These are phyloP conservation scores for Hypomyces perniciosus DNA, from an alignment of 2,329 filamentous ascomycete species.

Conservation along the genomic window DNA sequence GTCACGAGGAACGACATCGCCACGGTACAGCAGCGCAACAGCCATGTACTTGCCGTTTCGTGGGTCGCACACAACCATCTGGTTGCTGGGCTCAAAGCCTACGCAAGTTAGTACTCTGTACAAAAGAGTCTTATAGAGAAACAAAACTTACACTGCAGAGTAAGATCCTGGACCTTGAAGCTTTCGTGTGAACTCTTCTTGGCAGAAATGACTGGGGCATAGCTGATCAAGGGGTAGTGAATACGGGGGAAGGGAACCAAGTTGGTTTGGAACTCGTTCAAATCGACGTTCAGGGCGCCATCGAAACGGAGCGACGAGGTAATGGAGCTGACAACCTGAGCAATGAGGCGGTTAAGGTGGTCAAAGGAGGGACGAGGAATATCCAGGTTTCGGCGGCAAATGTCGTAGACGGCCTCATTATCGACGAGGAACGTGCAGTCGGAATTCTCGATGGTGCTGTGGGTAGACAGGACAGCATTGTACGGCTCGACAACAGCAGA, in stretches of 20 bases:
- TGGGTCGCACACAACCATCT: slow-evolving; percentile 71
- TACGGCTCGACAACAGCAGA: slow-evolving; percentile 69
- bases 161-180: slow-evolving; percentile 76
- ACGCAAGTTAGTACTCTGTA: slow-evolving; percentile 19
- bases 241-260: slow-evolving; percentile 68
- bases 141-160: slow-evolving; percentile 59
- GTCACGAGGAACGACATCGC: slow-evolving; percentile 65
- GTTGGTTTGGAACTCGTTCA: slow-evolving; percentile 76
- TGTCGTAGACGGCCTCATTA: slow-evolving; percentile 70
- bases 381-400: slow-evolving; percentile 66
- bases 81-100: slow-evolving; percentile 74
- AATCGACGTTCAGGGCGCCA: slow-evolving; percentile 65
- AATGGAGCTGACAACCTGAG: slow-evolving; percentile 69
- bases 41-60: slow-evolving; percentile 75
- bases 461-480: slow-evolving; percentile 66
- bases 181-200: slow-evolving; percentile 78
- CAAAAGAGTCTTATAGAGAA: not conserved
- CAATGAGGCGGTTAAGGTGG: slow-evolving; percentile 67
- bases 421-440: slow-evolving; percentile 73
- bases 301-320: slow-evolving; percentile 68
- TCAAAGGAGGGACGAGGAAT: slow-evolving; percentile 64
- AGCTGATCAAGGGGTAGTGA: slow-evolving; percentile 68
- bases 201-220: slow-evolving; percentile 64
- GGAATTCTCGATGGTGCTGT: slow-evolving; percentile 73
- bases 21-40: slow-evolving; percentile 65